These are phyloP conservation scores for Hypericum androsaemum DNA, from an alignment of 345 rosid species.

Conservation along the genomic window DNA sequence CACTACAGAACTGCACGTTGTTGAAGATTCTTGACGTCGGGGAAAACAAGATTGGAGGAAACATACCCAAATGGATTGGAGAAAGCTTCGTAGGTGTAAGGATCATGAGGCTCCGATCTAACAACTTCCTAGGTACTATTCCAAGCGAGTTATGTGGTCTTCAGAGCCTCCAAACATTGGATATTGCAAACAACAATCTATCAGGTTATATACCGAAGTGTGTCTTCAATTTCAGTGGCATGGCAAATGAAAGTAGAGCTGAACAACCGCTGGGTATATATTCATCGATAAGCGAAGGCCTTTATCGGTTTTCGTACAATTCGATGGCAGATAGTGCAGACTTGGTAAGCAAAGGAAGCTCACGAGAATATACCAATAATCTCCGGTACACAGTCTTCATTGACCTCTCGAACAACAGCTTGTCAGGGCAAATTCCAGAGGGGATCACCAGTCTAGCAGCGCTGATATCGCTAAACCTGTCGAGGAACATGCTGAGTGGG, in stretches of 20 bases:
- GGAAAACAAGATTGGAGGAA: no score
- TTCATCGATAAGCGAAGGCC: neutral
- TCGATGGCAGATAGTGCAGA: no score
- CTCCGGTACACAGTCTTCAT: neutral
- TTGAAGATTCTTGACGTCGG: no score
- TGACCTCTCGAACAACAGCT: constrained; percentile 8
- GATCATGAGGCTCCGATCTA: neutral
- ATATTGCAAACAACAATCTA: no score
- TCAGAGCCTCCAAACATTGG: neutral
- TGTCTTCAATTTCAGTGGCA: no score
- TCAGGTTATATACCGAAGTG: no score
- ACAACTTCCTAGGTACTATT: neutral
- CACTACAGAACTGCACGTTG: no score
- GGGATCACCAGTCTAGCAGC: neutral
- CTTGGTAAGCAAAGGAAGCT: neutral
- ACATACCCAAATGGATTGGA: no score
- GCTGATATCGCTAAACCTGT: neutral
- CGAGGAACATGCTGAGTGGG: neutral
- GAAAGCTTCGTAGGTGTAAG: neutral
- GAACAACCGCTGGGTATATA: neutral
- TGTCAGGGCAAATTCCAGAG: neutral
- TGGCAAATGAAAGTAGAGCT: neutral
- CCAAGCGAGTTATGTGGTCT: neutral
- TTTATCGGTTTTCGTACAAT: no score
- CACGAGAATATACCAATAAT: neutral